Conservation (phyloP, 148 eudicot species). For the Vaccinium darrowii region DNA sequence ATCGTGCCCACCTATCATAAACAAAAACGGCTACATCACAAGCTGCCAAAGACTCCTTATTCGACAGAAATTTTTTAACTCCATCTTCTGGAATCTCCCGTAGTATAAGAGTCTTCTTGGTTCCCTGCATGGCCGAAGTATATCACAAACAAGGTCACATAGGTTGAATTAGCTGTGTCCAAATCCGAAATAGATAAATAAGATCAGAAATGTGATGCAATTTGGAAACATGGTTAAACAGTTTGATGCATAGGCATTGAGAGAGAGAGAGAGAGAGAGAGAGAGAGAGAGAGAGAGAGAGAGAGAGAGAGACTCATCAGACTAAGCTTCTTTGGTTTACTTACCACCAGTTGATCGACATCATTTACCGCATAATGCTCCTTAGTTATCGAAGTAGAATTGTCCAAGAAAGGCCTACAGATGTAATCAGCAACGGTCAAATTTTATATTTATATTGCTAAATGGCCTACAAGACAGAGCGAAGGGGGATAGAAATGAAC, state of each 20-base stretch:
- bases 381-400: conserved; percentile 21
- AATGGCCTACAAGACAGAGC: background rate
- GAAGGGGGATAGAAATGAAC: background rate
- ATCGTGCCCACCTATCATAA: conserved; percentile 45
- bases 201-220: background rate
- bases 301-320: conserved; percentile 7
- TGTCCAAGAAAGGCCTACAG: conserved; percentile 41
- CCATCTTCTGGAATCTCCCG: conserved; percentile 57
- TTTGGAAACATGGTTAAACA: background rate
- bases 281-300: conserved; percentile 8
- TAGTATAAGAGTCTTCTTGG: conserved; percentile 48
- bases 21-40: conserved; percentile 55
- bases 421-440: conserved; percentile 11
- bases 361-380: conserved; percentile 40
- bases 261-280: conserved; percentile 8
- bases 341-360: conserved; percentile 43
- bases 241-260: background rate
- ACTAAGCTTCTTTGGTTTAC: conserved; percentile 18
- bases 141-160: background rate
- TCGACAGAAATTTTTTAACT: conserved; percentile 36
- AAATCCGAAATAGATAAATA: background rate
- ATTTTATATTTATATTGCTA: background rate
- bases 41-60: conserved; percentile 48
- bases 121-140: conserved; percentile 36
- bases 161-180: background rate